Evolutionary conservation across 2,329 filamentous ascomycete species (phyloP), one percentile per base, ranked within the genome.

Genomic region (Tolypocladium album): DNA sequence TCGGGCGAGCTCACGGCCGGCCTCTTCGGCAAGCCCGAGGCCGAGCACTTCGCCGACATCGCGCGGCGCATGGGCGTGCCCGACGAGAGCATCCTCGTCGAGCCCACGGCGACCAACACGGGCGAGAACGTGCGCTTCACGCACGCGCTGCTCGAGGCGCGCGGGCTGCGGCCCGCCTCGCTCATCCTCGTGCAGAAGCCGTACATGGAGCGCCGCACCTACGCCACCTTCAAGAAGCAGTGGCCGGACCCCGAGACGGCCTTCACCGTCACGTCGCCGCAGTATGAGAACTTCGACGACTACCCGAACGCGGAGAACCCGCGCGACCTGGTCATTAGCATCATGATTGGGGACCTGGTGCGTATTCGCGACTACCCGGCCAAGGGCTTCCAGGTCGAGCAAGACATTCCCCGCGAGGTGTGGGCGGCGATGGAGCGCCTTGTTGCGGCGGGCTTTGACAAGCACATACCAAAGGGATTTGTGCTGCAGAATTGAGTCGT

Each of bases 101-200:
- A 79, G 66, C 67, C 71, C 3, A 42, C 24, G 31, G 75, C 77
- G 6, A 74, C 71, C 4, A 79, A 79, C 67, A 79, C 77, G 22
- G 77, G 76, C 58, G 77, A 79, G 65, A 79, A 79, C 59, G 74
- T 79, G 42, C 75, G 75, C 13, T 78, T 78, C 63, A 78, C 76
- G 20, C 65, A 75, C 43, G 68, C 65, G 0, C 62, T 79, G 12
- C 66, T 79, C 1, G 53, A 58, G 20, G 64, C 69, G 15, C 66
- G 56, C 27, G 64, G 68, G 0, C 52, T 76, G 9, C 55, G 43
- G 0, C 58, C 61, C 1, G 61, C 65, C 38, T 73, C 69, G 2
- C 71, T 79, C 38, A 67, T 79, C 20, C 68, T 79, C 1, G 77
- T 79, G 11, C 77, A 79, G 65, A 79, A 79, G 66, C 77, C 76